Base-by-base conservation (phyloP, 2,329 filamentous ascomycete genomes). In the Saccharata proteae region DNA sequence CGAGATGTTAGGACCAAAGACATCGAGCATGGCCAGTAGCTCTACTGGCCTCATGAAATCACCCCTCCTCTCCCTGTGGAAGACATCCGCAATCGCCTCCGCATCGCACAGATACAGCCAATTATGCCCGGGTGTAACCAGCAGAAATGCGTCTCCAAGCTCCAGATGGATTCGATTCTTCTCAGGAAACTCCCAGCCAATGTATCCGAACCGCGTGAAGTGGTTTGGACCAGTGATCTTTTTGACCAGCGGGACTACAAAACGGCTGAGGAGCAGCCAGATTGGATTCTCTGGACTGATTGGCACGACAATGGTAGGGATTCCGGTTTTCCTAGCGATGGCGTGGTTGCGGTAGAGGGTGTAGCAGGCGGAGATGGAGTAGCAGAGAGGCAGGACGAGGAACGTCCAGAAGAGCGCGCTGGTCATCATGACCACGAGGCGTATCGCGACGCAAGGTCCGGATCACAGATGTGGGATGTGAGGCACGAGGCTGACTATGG, bases 1-100 rank as follows among this genome's bases (percentile, higher is more conserved):
- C 8, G 51, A 40, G 7, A 56, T 31, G 30, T 52, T 57, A 1
- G 45, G 40, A 8, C 53, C 53, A 39, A 54, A 56, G 5, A 55
- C 24, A 7, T 47, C 43, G 10, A 52, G 27, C 13, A 40, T 17
- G 9, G 40, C 43, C 39, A 37, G 30, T 10, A 43, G 29, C 17
- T 40, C 37, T 29, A 39, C 45, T 38, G 29, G 47, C 43, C 34
- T 43, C 38, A 23, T 43, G 26, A 46, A 39, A 16, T 48, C 44
- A 15, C 32, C 21, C 3, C 32, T 30, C 4, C 37, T 39, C 21
- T 38, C 29, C 2, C 38, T 33, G 32, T 40, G 42, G 12, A 43
- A 38, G 3, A 45, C 33, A 6, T 36, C 33, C 2, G 38, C 21
- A 2, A 46, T 21, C 0, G 37, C 40, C n/a, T 40, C 36, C 3